phyloP scores from a whole-genome alignment of 2,329 filamentous ascomycete species.

The Verticillium nonalfalfae region DNA sequence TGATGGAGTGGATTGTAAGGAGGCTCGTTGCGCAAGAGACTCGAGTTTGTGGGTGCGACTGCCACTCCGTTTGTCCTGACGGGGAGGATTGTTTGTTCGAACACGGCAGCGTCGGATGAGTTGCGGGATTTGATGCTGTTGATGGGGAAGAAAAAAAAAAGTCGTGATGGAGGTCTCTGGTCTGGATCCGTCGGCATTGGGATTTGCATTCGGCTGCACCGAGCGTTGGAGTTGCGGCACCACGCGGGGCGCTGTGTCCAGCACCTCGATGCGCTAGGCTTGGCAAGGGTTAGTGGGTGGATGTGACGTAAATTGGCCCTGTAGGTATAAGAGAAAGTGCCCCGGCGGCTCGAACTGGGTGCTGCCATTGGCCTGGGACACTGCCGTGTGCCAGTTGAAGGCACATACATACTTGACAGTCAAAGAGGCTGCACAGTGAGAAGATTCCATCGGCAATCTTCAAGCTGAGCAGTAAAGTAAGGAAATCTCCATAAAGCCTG shows the following conservation, averaged over 20 bases:
- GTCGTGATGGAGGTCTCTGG: background rate
- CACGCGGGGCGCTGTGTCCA: background rate
- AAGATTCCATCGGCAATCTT: too few relatives aligned
- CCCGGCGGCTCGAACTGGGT: background rate
- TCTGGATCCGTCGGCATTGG: constrained; percentile 3
- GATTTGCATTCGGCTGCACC: background rate
- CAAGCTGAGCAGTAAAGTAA: too few relatives aligned
- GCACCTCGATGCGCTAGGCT: background rate
- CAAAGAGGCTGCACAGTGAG: too few relatives aligned
- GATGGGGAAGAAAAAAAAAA: background rate
- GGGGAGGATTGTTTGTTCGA: background rate
- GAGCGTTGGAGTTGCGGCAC: background rate
- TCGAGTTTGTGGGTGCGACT: background rate
- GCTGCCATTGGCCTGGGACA: background rate
- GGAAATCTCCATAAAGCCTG: too few relatives aligned
- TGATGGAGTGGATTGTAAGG: background rate
- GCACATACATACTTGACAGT: too few relatives aligned
- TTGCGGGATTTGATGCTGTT: background rate
- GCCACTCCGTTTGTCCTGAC: background rate
- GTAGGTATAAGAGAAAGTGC: background rate
- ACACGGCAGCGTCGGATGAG: background rate
- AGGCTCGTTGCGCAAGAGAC: background rate
- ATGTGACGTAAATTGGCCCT: background rate
- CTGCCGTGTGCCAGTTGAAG: background rate
- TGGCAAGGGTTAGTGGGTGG: background rate